Evolutionary conservation across 2,329 filamentous ascomycete species (phyloP), one percentile per base, ranked within the genome.

Genomic region (Gremmenia infestans): DNA sequence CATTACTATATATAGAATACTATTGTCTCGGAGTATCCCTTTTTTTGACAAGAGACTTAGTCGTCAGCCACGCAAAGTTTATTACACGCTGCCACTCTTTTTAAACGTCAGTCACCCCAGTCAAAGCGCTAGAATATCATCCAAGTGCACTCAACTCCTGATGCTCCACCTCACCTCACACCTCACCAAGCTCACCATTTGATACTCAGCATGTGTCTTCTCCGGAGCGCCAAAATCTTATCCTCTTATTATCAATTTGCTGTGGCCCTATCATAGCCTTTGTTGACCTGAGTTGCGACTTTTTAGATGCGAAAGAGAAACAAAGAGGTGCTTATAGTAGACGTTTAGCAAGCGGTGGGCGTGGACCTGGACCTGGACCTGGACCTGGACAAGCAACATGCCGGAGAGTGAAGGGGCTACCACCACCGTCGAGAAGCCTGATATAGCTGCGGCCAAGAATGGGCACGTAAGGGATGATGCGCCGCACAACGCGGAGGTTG

Each of bases 401-500:
- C 65, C 66, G 50, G 59, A 60, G 64, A 63, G 61, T 51, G 60
- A 52, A 55, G 61, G 64, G 46, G 55, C 61, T 59, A 54, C 23
- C 14, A 28, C 52, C 52, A 54, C 55, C 51, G 53, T 52, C 52
- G 62, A 53, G 53, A 55, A 54, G 54, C 58, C 57, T 50, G 52
- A 54, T 57, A 54, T 57, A 55, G 43, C n/a, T 11, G 43, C 19
- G 15, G 52, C 32, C 23, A 47, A 17, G 12, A 45, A 54, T 48
- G 53, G 47, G n/a, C 50, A 52, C 48, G 57, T 43, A 54, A 59
- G 63, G 58, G 61, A 57, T 37, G 43, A 55, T 57, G 61, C 48
- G 46, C 57, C 49, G 59, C 47, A 59, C 45, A 43, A 50, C 52
- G 36, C 43, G 40, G 82, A 86, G 65, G 73, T 84, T 57, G 87